Evolutionary conservation across 495 filamentous ascomycete species (phyloP), one percentile per base, ranked within the genome.

Genomic region (Elasticomyces elasticus): DNA sequence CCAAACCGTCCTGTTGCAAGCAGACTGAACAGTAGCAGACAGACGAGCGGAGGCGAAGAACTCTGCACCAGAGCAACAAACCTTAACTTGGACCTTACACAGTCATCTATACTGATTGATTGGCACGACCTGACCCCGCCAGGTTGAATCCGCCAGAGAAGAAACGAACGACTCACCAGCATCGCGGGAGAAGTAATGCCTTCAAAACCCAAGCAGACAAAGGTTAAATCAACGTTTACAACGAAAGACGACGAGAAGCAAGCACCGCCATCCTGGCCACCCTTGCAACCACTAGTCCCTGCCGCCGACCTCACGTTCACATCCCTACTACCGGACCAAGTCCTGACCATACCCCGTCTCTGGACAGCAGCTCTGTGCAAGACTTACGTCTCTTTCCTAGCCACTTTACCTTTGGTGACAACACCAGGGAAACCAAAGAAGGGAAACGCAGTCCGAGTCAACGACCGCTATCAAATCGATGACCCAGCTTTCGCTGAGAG

Each of bases 391-490:
- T 75, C 76, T 6, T 95, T 92, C 62, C 79, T 95, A 0, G 74
- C 78, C n/a, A 77, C 74, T 0, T 69, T 95, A 19, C 82, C 87
- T 0, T 71, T 96, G 30, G 76, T 74, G 15, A 95, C 89, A 0
- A 95, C 90, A 0, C 88, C 88, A 0, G 85, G 82, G 0, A 82
- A 82, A 45, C 89, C 90, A 6, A 94, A 89, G 71, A 82, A 80
- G 58, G 90, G 87, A 41, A 82, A 94, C 38, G 91, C 91, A 0
- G 69, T 90, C 25, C 76, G 91, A 19, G 86, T 95, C 38, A 97
- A 97, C 66, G 91, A 96, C 64, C 82, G 91, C 26, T 92, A 86
- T 66, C 87, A 95, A 71, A 74, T 92, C 37, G 73, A 87, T 30
- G 91, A 97, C 70, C 66, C 74, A 25, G 64, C 48, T 9, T 95